Percentiles rank a stretch among this genome's conserved stretches.
Conservation (phyloP, 352 stramenopile species). For the Elongisporangium undulatum region DNA sequence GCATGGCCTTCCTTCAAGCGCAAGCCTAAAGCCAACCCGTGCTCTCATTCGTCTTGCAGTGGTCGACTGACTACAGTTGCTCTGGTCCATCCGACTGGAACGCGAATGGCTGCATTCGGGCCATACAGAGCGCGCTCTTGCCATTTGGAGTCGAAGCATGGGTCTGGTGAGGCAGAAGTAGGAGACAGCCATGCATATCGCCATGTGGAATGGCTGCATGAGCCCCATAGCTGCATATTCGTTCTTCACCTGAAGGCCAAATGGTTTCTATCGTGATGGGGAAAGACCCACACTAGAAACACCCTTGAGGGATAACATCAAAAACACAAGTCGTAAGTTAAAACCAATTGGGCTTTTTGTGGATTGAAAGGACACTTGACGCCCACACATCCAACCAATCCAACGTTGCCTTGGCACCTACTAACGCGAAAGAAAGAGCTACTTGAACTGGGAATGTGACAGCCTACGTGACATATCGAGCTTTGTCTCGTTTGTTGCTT, state of each 20-base stretch:
- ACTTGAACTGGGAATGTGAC: background rate
- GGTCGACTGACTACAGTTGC: background rate
- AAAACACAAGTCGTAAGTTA: too few relatives aligned
- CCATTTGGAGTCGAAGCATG: background rate
- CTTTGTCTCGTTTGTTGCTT: background rate
- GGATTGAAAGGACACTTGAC: too few relatives aligned
- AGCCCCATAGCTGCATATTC: background rate
- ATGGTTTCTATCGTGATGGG: too few relatives aligned
- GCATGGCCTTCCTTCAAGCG: background rate
- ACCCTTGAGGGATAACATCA: too few relatives aligned
- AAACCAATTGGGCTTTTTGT: too few relatives aligned
- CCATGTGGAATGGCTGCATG: background rate
- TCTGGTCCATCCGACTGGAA: background rate
- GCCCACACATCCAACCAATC: too few relatives aligned
- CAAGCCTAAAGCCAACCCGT: background rate
- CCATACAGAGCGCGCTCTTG: background rate
- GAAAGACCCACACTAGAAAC: too few relatives aligned
- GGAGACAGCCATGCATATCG: background rate
- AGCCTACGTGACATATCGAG: too few relatives aligned
- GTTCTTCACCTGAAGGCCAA: too few relatives aligned
- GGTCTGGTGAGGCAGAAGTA: background rate
- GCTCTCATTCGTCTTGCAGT: background rate
- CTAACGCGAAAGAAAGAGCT: too few relatives aligned
- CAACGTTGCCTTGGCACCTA: too few relatives aligned
- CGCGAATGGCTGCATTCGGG: background rate